These are phyloP conservation scores for Marasmius oreades DNA, from an alignment of 1,284 basidiomycete genomes.

Conservation along the genomic window DNA sequence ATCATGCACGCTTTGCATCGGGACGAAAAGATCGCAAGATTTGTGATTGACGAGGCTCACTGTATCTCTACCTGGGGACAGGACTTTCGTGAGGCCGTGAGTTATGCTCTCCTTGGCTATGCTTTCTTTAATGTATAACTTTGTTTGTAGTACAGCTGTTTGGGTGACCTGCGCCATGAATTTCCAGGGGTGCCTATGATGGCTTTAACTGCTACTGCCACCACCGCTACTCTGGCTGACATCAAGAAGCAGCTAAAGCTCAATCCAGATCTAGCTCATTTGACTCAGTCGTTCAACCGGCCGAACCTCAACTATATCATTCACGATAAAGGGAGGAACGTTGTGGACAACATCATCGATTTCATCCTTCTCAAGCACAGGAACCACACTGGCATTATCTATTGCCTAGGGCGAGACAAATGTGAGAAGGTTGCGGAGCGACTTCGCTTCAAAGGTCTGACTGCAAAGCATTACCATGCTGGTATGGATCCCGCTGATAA, in stretches of 20 bases:
- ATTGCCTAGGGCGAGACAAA: slow-evolving; percentile 68
- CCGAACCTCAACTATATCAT: slow-evolving; percentile 87
- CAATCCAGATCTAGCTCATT: slow-evolving; percentile 44
- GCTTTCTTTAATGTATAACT: slow-evolving; percentile 6
- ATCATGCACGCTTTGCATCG: slow-evolving; percentile 60
- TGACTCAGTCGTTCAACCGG: slow-evolving; percentile 90
- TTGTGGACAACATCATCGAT: slow-evolving; percentile 64
- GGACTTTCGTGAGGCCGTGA: slow-evolving; percentile 74
- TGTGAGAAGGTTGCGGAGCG: slow-evolving; percentile 80
- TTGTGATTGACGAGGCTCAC: slow-evolving; percentile 97
- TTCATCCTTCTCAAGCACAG: slow-evolving; percentile 66
- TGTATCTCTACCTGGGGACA: slow-evolving; percentile 87
- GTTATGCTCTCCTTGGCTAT: slow-evolving; percentile 21
- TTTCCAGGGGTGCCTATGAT: slow-evolving; percentile 88
- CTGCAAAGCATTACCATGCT: slow-evolving; percentile 87
- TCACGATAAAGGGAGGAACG: slow-evolving; percentile 55
- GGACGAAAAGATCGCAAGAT: slow-evolving; percentile 69
- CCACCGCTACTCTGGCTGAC: slow-evolving; percentile 72
- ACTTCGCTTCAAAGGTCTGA: slow-evolving; percentile 56
- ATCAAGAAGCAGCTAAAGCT: slow-evolving; percentile 76
- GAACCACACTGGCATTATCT: slow-evolving; percentile 81
- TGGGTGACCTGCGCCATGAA: slow-evolving; percentile 66
- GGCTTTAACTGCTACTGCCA: slow-evolving; percentile 95
- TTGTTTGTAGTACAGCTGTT: slow-evolving; percentile 54
- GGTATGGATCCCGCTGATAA: slow-evolving; percentile 68